These are phyloP conservation scores for Neophaeococcomyces mojaviensis DNA, from an alignment of 2,329 filamentous ascomycete genomes.

Conservation along the genomic window DNA sequence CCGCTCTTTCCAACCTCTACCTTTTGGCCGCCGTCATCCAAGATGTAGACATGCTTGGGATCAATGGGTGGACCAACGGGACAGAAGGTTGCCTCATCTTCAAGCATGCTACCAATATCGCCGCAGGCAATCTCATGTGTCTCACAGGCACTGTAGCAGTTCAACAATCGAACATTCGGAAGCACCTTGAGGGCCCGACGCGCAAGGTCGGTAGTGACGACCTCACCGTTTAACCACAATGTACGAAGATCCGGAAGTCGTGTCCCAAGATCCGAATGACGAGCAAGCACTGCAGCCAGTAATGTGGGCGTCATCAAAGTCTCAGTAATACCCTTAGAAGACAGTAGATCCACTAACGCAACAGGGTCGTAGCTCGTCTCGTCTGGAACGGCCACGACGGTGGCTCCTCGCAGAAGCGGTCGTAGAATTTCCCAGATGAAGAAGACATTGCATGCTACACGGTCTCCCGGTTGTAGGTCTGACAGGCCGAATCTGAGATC, in stretches of 20 bases:
- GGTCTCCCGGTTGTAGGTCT: slow-evolving; percentile 62
- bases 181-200: slow-evolving; percentile 60
- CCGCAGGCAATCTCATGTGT: slow-evolving; percentile 74
- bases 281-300: slow-evolving; percentile 63
- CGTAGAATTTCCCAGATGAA: slow-evolving; percentile 81
- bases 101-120: slow-evolving; percentile 61
- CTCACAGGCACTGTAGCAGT: slow-evolving; percentile 76
- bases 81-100: slow-evolving; percentile 59
- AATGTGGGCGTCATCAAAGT: slow-evolving; percentile 79
- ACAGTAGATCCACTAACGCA: slow-evolving; percentile 63
- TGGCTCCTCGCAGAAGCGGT: slow-evolving; percentile 66
- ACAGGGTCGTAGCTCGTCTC: slow-evolving; percentile 70
- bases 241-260: slow-evolving; percentile 60
- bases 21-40: slow-evolving; percentile 60
- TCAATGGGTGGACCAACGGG: slow-evolving; percentile 66
- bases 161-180: slow-evolving; percentile 62
- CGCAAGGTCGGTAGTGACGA: slow-evolving; percentile 70
- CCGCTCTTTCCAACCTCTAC: slow-evolving; percentile 58
- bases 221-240: slow-evolving; percentile 75
- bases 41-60: slow-evolving; percentile 61
- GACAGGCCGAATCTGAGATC: slow-evolving; percentile 63
- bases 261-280: slow-evolving; percentile 57
- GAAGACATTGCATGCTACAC: slow-evolving; percentile 82
- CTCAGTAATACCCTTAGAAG: slow-evolving; percentile 61
- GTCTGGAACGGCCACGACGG: slow-evolving; percentile 67